Evolutionary conservation across 2,329 filamentous ascomycete species (phyloP).

Genomic region (Penicillium sp.): DNA sequence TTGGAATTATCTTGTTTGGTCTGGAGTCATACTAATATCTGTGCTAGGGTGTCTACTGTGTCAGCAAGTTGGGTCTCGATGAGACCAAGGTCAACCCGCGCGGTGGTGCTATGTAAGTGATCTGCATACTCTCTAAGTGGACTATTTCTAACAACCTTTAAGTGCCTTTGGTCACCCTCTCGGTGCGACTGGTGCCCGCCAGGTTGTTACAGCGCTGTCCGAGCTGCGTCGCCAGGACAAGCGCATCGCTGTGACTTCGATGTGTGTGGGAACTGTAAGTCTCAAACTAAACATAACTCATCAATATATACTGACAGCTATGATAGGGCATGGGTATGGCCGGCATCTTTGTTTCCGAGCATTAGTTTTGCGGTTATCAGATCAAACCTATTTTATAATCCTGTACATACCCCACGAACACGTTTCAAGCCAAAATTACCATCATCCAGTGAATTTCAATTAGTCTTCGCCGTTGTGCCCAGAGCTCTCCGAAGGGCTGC

Average conservation of each 20-base stretch:
- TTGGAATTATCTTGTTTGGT: background rate
- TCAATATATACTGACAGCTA: conserved; percentile 4
- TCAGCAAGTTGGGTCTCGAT: conserved; percentile 77
- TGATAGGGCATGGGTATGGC: conserved; percentile 69
- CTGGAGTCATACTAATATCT: conserved; percentile 3
- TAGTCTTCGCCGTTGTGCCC: too few relatives aligned
- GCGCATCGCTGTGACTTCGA: conserved; percentile 82
- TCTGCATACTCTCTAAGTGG: background rate
- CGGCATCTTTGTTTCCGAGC: conserved; percentile 89
- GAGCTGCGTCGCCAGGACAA: conserved; percentile 78
- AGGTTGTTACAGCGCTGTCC: conserved; percentile 84
- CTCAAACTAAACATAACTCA: conserved; percentile 31
- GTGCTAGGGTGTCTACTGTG: conserved; percentile 80
- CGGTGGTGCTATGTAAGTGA: conserved; percentile 72
- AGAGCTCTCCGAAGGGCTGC: too few relatives aligned
- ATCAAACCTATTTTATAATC: background rate
- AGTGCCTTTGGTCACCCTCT: conserved; percentile 85
- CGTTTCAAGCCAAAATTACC: too few relatives aligned
- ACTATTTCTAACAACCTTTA: conserved; percentile 16
- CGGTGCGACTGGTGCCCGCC: conserved; percentile 85
- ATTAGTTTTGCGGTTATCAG: conserved; percentile 37
- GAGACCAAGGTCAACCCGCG: conserved; percentile 88
- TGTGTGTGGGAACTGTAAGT: conserved; percentile 85
- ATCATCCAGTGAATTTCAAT: too few relatives aligned
- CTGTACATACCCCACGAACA: background rate